phyloP scores from a whole-genome alignment of 495 filamentous ascomycete genomes.

The Aspergillus olivimuriae region DNA sequence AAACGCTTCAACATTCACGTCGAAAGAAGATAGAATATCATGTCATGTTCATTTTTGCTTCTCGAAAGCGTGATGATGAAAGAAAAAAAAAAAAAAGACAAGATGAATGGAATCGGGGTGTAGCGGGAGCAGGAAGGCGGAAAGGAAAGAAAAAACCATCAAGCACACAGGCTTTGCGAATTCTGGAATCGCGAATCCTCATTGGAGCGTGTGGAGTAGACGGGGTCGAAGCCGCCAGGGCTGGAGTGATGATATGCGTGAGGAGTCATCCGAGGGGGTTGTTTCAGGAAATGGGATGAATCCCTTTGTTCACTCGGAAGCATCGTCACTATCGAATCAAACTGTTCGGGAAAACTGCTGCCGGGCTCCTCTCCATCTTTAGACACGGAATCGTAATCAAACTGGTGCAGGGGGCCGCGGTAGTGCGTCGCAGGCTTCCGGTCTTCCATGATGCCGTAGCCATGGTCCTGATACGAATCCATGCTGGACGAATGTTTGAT shows the following conservation, averaged over 20 bases:
- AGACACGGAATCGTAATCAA: constrained; percentile 19
- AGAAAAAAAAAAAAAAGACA: constrained; percentile 8
- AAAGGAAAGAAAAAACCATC: constrained; percentile 1
- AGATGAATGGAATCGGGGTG: too few species aligned
- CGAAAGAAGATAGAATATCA: not conserved
- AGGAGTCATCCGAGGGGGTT: constrained; percentile 9
- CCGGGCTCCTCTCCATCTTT: constrained; percentile 14
- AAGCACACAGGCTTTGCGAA: constrained; percentile 34
- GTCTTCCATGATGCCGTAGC: constrained; percentile 19
- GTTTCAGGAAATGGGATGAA: constrained; percentile 18
- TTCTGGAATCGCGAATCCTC: constrained; percentile 26
- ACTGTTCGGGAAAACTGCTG: constrained; percentile 15
- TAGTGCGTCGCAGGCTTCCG: constrained; percentile 19
- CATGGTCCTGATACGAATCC: constrained; percentile 30
- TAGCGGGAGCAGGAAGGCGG: constrained; percentile 1
- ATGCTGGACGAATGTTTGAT: constrained; percentile 28
- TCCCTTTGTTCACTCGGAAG: constrained; percentile 19
- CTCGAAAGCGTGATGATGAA: too few species aligned
- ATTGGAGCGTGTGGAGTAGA: constrained; percentile 22
- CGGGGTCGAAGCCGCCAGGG: constrained; percentile 28
- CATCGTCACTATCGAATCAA: constrained; percentile 22
- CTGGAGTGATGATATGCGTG: constrained; percentile 16
- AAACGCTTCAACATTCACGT: not conserved
- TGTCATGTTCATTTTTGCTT: not conserved
- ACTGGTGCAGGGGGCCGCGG: constrained; percentile 15